Base-by-base conservation (phyloP, 1,284 basidiomycete genomes). In the Moesziomyces parantarcticus region DNA sequence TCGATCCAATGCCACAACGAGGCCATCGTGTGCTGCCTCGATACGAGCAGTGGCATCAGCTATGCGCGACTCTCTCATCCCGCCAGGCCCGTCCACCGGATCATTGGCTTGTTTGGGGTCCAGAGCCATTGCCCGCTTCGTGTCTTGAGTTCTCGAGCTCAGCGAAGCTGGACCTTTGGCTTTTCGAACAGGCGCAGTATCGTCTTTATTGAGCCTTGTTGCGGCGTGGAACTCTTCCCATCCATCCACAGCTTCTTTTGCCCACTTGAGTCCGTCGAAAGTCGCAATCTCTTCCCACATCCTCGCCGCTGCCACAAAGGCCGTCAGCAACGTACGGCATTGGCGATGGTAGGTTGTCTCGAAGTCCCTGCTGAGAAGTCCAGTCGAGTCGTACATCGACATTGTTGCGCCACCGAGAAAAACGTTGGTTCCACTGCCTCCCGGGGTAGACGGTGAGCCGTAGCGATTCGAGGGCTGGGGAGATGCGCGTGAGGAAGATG, bases 281-380 rank as follows among this genome's bases (percentile, higher is more conserved):
- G 68, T 79, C 22, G 77, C 78, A 18, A 68, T 50, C 57, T 81
- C 76, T 25, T 78, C 75, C 79, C 79, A 81, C 44, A 41, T 65
- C 20, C 58, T 65, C 9, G 72, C 65, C 18, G 77, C 66, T 5
- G 55, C 50, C 5, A 66, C 44, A 45, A 79, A 77, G 2, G 78
- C 72, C 22, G 54, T 21, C 9, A 82, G 60, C 16, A 78, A 45
- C 5, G 55, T 59, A 0, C 80, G 61, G 22, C 76, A 58, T 34
- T 71, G 68, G 43, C 80, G 70, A 48, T 82, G 80, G 23, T 75
- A 72, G 20, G 78, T 79, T 10, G 63, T 72, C 44, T 82, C 80
- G 22, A 57, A 64, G 13, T 77, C 62, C 23, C 80, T 61, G 18
- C 75, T 73, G 14, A 78, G 48, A 8, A 72, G 22, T 21, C 69